Base-by-base conservation (phyloP, 1,284 basidiomycete species). In the Microbotryomycetes sp. region DNA sequence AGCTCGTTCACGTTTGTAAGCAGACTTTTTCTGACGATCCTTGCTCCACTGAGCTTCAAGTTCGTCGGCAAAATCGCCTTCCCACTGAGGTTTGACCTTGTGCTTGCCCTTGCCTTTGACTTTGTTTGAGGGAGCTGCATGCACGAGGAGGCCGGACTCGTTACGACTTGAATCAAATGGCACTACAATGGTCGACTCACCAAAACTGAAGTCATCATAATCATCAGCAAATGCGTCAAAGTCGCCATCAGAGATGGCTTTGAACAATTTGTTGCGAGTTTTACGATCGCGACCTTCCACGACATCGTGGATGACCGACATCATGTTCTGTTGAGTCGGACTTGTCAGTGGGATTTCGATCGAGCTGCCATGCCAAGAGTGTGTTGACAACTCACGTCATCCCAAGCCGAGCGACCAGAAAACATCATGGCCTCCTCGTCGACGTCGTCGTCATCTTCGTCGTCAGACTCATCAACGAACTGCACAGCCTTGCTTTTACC, bases 1-100 rank as follows among this genome's bases (percentile, higher is more conserved):
- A 26, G 80, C 81, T 3, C 89, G 84, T 45, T 81, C 79, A 4
- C 79, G 80, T 74, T 90, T 93, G 73, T 80, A 77, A 62, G 84
- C 84, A 0, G 89, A 89, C 75, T 94, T 96, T 77, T 85, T 87
- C 57, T 79, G 77, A 1, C 89, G 86, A 72, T 94, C 92, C 56
- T 81, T 81, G 62, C 84, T 82, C 90, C 90, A 94, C 66, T 86
- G 86, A 0, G 77, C 81, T 63, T 81, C 81, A 1, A 96, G 80
- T 9, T 86, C 81, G 22, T 55, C 42, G 16, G 63, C 62, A 49
- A 69, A 69, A 7, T 58, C 60, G 36, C 66, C 66, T 25, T 29
- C 53, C 45, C 54, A 59, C 1, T 53, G 25, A 9, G 31, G 28
- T 32, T 65, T 67, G 52, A 56, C 56, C 54, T 63, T 60, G 54